Conservation (phyloP, 768 basidiomycete species). For the Arthromyces matolae region DNA sequence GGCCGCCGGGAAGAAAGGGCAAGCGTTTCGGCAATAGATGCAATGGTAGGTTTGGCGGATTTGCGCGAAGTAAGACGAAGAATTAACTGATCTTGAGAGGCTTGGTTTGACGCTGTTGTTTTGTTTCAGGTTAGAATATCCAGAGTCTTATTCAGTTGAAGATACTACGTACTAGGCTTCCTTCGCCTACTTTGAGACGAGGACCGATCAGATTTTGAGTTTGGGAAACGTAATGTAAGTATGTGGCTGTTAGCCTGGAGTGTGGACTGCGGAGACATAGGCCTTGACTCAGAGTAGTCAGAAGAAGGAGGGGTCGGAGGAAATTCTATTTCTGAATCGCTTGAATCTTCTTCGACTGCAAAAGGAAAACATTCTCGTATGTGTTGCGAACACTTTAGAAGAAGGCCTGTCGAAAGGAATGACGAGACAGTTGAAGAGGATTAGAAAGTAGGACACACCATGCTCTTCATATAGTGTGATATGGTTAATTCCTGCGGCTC, state of each 20-base stretch:
- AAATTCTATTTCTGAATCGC: conserved; percentile 55
- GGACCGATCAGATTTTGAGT: neutral
- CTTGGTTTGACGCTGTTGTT: neutral
- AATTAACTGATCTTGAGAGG: conserved; percentile 30
- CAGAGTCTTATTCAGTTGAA: neutral
- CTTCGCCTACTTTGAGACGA: conserved; percentile 2
- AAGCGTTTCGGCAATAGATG: conserved; percentile 47
- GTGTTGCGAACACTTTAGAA: conserved; percentile 35
- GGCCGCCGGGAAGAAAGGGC: conserved; percentile 28
- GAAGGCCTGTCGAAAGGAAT: conserved; percentile 32
- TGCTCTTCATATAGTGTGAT: conserved; percentile 71
- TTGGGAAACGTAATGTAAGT: conserved; percentile 13
- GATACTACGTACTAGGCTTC: neutral
- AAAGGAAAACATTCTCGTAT: conserved; percentile 31
- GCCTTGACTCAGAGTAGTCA: conserved; percentile 63
- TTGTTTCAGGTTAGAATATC: neutral
- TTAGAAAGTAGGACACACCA: conserved; percentile 40
- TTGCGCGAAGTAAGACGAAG: conserved; percentile 55
- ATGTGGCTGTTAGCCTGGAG: conserved; percentile 20
- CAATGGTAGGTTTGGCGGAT: conserved; percentile 65
- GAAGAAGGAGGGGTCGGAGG: conserved; percentile 78
- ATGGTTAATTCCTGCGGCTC: conserved; percentile 51
- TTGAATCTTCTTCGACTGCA: conserved; percentile 16
- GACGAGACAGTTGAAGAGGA: conserved; percentile 5
- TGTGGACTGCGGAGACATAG: conserved; percentile 48